Evolutionary conservation across 495 filamentous ascomycete species (phyloP).

Genomic region (Neurospora terricola): DNA sequence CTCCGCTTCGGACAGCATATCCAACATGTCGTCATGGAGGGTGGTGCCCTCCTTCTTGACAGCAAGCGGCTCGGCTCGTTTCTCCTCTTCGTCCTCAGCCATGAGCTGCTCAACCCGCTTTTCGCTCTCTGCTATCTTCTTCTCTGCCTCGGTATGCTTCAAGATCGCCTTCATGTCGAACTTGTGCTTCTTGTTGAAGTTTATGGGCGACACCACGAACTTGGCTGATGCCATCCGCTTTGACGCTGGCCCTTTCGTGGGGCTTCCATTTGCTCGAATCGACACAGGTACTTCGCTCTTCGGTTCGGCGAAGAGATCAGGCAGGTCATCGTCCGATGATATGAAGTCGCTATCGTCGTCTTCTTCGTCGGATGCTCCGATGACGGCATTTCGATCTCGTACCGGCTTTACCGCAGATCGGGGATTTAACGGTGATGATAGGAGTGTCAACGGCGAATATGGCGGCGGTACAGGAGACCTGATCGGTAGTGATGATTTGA

Average conservation of each 20-base stretch:
- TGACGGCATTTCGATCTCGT: constrained; percentile 34
- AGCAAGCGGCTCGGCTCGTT: constrained; percentile 10
- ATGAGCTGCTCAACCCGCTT: constrained; percentile 33
- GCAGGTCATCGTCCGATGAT: constrained; percentile 14
- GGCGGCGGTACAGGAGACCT: constrained; percentile 3
- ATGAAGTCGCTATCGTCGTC: constrained; percentile 4
- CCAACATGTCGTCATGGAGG: constrained; percentile 26
- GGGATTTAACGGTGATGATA: constrained; percentile 21
- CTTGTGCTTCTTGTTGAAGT: constrained; percentile 48
- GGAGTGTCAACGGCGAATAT: constrained; percentile 5
- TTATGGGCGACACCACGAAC: constrained; percentile 31
- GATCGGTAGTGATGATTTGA: constrained; percentile 4
- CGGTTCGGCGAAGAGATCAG: constrained; percentile 11
- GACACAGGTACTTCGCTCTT: constrained; percentile 1
- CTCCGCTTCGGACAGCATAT: constrained; percentile 38
- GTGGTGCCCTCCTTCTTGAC: constrained; percentile 9
- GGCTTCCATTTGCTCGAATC: background rate
- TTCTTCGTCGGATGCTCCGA: constrained; percentile 62
- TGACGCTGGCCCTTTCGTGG: background rate
- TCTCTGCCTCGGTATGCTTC: constrained; percentile 46
- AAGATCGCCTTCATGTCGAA: constrained; percentile 59
- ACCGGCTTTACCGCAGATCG: constrained; percentile 8
- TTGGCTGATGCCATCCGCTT: constrained; percentile 1
- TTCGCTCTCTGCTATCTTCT: constrained; percentile 47
- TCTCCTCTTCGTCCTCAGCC: constrained; percentile 17